Base-by-base conservation (phyloP, 441 rosid species). In the Euphorbia schlechtendalii region DNA sequence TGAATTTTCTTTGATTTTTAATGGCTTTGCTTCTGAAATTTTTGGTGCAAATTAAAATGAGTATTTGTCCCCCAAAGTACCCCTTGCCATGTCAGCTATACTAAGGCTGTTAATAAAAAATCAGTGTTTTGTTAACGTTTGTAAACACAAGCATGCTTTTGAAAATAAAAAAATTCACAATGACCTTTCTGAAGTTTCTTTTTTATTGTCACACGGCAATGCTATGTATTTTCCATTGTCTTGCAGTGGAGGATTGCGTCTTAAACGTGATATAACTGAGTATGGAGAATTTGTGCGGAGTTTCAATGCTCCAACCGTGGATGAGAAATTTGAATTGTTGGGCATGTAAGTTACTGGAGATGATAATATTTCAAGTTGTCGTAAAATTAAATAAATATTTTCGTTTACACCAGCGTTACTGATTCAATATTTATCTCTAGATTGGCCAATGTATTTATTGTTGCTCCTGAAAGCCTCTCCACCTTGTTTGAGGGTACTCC, bases 221-320 rank as follows among this genome's bases (percentile, higher is more conserved):
- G n/a, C n/a, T n/a, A n/a, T n/a, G n/a, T n/a, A n/a, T 17, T 51
- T 17, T 63, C 56, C 22, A 1, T 21, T 10, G 65, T 48, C 24
- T 64, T 53, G 69, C 74, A 88, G 99, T 77, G 99, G 99, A 74
- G 99, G 99, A 67, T 77, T 95, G 69, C 87, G 91, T 71, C 80
- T 91, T 86, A 91, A 95, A 78, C 96, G 98, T 84, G 98, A 89
- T 75, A 86, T 95, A 80, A 85, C 83, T 1, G 99, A 86, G 80
- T 95, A 95, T 73, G 95, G 86, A 71, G 96, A 82, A 57, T 91
- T 86, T 78, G 91, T 95, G 54, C 87, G 86, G 61, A 80, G 91
- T 69, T 95, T 95, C 69, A 78, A 82, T 79, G 92, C 98, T 70
- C 97, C 98, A 41, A 69, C 96, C 46, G 89, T 91, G 68, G 99